Conservation (phyloP, 805 yeast genomes). For the Candida wancherniae region DNA sequence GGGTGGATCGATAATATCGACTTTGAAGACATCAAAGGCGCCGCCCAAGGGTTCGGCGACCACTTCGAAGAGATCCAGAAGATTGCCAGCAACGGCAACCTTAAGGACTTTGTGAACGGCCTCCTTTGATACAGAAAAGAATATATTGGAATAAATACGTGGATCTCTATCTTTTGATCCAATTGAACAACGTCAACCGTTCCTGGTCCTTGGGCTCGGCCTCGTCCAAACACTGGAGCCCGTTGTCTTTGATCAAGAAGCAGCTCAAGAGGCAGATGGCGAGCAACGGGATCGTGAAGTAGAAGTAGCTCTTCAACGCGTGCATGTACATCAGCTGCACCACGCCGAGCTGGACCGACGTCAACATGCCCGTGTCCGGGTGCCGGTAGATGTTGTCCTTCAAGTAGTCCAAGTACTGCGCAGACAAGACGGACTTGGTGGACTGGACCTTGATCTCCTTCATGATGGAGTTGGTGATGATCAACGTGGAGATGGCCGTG, state of each 20-base stretch:
- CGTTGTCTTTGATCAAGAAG: slow-evolving; percentile 35
- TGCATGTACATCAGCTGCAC: slow-evolving; percentile 24
- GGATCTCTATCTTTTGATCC: too few relatives aligned
- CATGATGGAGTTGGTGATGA: slow-evolving; percentile 32
- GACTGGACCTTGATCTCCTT: slow-evolving; percentile 16
- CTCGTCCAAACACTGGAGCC: slow-evolving; percentile 34
- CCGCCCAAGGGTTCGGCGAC: too few relatives aligned
- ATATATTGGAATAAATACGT: too few relatives aligned
- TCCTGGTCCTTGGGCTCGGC: too few relatives aligned
- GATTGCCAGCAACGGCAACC: too few relatives aligned
- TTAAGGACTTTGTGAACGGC: too few relatives aligned
- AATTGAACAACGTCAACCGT: too few relatives aligned
- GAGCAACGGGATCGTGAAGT: slow-evolving; percentile 31
- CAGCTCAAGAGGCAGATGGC: slow-evolving; percentile 29
- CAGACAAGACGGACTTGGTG: slow-evolving; percentile 2
- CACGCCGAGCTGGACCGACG: slow-evolving; percentile 16
- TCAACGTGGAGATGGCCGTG: slow-evolving; percentile 42
- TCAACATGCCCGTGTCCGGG: slow-evolving; percentile 21
- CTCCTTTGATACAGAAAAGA: too few relatives aligned
- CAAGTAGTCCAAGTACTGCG: slow-evolving; percentile 19
- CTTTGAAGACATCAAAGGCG: too few relatives aligned
- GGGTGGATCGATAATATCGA: too few relatives aligned
- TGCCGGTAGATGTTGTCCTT: slow-evolving; percentile 27
- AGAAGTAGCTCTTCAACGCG: slow-evolving; percentile 28
- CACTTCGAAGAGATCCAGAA: too few relatives aligned